Conservation (phyloP, 75 land plant species). For the Pseudotsuga menziesii region DNA sequence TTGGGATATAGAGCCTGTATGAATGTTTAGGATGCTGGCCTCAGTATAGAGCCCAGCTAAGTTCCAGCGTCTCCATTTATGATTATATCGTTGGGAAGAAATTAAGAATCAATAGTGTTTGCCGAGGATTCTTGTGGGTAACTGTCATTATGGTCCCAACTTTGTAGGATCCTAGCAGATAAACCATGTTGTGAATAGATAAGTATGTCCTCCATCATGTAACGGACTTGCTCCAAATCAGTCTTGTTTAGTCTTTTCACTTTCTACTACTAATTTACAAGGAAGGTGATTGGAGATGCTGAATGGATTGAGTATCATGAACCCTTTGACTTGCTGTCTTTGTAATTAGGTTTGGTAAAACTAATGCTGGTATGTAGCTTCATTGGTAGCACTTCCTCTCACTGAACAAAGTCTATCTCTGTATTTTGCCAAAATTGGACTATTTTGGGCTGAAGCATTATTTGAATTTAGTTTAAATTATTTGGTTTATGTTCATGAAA, state of each 20-base stretch:
- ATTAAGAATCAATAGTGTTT: no score
- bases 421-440: neutral
- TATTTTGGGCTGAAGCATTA: neutral
- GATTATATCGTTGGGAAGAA: no score
- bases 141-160: no score
- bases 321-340: neutral
- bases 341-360: neutral
- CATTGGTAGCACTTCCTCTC: neutral
- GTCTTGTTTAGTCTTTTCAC: neutral
- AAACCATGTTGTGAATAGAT: neutral
- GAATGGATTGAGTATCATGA: neutral
- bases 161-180: neutral
- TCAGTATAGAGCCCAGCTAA: no score
- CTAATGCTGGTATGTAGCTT: neutral
- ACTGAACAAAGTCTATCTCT: neutral
- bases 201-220: neutral
- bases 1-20: no score
- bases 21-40: no score
- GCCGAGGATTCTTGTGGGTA: no score
- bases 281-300: neutral
- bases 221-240: neutral
- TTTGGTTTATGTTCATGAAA: neutral
- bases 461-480: neutral
- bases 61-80: no score
- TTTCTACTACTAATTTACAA: neutral